Evolutionary conservation across 78 protist species (phyloP).

Genomic region (Dictyostelium brefeldianum): DNA sequence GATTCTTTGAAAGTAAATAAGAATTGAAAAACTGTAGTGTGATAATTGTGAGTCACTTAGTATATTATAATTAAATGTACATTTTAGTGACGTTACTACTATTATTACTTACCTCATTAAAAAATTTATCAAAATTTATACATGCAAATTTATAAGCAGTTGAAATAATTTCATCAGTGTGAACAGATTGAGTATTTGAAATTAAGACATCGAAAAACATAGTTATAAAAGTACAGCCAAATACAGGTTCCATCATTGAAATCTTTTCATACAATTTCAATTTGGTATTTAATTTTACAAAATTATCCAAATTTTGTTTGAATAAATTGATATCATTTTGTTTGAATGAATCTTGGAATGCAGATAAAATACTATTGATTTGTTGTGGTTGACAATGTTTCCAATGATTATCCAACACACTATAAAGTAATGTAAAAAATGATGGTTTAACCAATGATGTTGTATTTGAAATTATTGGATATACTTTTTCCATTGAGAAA

Average conservation of each 20-base stretch:
- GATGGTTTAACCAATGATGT: conserved; percentile 28
- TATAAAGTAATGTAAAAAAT: conserved; percentile 31
- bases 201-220: conserved; percentile 37
- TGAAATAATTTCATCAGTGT: conserved; percentile 44
- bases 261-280: conserved; percentile 57
- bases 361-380: neutral
- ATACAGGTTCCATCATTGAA: conserved; percentile 32
- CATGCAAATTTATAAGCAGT: conserved; percentile 60
- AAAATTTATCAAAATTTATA: conserved; percentile 54
- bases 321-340: conserved; percentile 75
- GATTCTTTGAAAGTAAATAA: neutral
- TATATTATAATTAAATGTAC: no score
- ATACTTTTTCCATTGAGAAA: conserved; percentile 57
- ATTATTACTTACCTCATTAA: conserved; percentile 53
- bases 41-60: no score
- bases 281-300: conserved; percentile 49
- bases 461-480: conserved; percentile 12
- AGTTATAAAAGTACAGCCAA: conserved; percentile 47
- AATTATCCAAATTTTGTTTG: conserved; percentile 53
- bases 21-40: conserved; percentile 42
- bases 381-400: conserved; percentile 23
- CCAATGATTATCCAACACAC: conserved; percentile 61
- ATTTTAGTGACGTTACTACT: no score
- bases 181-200: conserved; percentile 26
- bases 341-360: conserved; percentile 59